phyloP scores from a whole-genome alignment of 768 basidiomycete genomes.

The Suillus lakei region DNA sequence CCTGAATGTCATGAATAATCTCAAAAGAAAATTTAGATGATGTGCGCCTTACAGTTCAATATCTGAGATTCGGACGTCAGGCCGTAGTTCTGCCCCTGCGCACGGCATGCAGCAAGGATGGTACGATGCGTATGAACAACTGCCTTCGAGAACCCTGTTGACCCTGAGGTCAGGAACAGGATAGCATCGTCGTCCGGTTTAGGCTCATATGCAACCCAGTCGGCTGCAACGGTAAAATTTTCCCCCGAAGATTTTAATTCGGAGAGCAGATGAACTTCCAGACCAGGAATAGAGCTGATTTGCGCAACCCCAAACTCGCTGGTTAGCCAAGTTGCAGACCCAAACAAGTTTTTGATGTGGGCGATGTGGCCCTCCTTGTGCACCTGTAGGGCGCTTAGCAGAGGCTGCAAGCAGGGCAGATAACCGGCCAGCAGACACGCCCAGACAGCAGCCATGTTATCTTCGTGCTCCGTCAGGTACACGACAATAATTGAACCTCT shows the following conservation, averaged over 20 bases:
- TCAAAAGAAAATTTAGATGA: background rate
- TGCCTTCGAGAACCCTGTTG: conserved; percentile 49
- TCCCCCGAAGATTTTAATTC: conserved; percentile 21
- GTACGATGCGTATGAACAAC: conserved; percentile 45
- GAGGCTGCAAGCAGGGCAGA: conserved; percentile 36
- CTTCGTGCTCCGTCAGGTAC: conserved; percentile 37
- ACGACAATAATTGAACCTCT: conserved; percentile 28
- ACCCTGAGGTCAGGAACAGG: conserved; percentile 46
- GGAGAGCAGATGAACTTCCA: conserved; percentile 30
- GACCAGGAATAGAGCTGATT: conserved; percentile 24
- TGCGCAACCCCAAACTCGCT: conserved; percentile 30
- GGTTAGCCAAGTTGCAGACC: conserved; percentile 36
- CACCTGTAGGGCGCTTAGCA: conserved; percentile 35
- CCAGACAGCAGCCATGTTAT: conserved; percentile 38
- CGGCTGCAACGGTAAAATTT: background rate
- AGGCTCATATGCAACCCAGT: conserved; percentile 24
- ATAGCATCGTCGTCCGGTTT: conserved; percentile 35
- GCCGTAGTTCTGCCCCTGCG: conserved; percentile 40
- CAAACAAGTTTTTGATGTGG: conserved; percentile 33
- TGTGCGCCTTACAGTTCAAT: conserved; percentile 41
- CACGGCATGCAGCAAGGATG: conserved; percentile 36
- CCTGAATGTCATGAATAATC: conserved; percentile 17
- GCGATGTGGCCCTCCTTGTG: conserved; percentile 32
- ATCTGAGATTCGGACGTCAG: conserved; percentile 39
- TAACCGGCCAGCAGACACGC: conserved; percentile 35